Percentiles rank a stretch among this genome's conserved stretches.
Evolutionary conservation across 73 alveolate genomes (phyloP).

Genomic region (Paramecium tetraurelia): DNA sequence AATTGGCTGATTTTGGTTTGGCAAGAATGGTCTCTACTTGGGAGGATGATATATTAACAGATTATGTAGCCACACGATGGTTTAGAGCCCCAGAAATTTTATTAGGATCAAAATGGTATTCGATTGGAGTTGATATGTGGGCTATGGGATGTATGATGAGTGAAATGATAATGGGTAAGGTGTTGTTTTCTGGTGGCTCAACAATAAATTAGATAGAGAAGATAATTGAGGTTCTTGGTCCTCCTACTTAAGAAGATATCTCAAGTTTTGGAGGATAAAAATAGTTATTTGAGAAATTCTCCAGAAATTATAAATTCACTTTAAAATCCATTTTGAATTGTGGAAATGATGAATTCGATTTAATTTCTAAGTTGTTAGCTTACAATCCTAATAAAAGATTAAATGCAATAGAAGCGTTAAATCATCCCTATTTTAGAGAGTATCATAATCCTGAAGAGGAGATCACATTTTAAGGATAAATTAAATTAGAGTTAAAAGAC

Average conservation of each 20-base stretch:
- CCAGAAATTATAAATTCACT: neutral
- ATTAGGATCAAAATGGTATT: constrained; percentile 66
- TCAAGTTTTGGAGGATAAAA: neutral
- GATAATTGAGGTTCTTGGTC: constrained; percentile 72
- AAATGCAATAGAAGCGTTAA: constrained; percentile 64
- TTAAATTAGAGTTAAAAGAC: neutral
- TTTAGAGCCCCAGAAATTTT: constrained; percentile 86
- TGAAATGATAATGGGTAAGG: constrained; percentile 75
- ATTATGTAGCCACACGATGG: constrained; percentile 90
- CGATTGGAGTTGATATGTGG: constrained; percentile 80
- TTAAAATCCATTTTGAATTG: neutral
- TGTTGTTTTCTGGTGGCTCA: constrained; percentile 77
- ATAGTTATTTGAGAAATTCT: neutral
- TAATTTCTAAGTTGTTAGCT: constrained; percentile 50
- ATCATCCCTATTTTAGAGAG: constrained; percentile 35
- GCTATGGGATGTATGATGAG: constrained; percentile 85
- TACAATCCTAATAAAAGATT: constrained; percentile 81
- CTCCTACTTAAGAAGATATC: constrained; percentile 64
- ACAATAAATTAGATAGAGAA: constrained; percentile 73
- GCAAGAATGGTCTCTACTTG: constrained; percentile 65
- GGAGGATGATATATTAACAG: constrained; percentile 66
- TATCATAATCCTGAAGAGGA: constrained; percentile 49
- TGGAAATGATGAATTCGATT: neutral
- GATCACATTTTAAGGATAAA: neutral
- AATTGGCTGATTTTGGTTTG: constrained; percentile 89